phyloP scores from a whole-genome alignment of 345 rosid genomes.

The Anastatica hierochuntica region DNA sequence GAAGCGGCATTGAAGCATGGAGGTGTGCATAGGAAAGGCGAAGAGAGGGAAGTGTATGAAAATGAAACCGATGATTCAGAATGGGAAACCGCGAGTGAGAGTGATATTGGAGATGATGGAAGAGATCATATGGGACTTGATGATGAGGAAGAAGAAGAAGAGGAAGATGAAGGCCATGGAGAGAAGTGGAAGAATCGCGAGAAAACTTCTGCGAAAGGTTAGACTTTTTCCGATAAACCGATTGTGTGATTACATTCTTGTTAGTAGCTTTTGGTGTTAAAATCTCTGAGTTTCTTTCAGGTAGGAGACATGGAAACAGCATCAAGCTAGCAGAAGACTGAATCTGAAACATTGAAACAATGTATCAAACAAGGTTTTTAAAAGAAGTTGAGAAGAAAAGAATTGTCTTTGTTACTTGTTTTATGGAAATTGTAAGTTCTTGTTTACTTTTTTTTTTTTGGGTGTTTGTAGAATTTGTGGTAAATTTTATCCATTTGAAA shows the following conservation, averaged over 20 bases:
- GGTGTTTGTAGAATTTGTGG: not conserved
- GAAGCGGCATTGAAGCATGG: constrained; percentile 93
- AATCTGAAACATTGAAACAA: constrained; percentile 16
- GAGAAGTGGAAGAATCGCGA: constrained; percentile 29
- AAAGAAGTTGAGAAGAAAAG: too few species aligned
- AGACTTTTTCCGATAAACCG: constrained; percentile 1
- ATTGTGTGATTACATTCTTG: not conserved
- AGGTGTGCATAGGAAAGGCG: constrained; percentile 67
- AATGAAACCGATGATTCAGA: constrained; percentile 83
- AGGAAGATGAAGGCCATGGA: constrained; percentile 36
- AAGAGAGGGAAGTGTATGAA: constrained; percentile 52
- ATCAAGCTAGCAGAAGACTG: constrained; percentile 54
- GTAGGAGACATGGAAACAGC: constrained; percentile 45
- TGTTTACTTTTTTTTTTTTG: not conserved
- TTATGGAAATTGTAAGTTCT: constrained; percentile 7
- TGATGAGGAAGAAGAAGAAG: constrained; percentile 55
- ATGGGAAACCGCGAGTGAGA: constrained; percentile 98
- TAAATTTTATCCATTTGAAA: constrained; percentile 10
- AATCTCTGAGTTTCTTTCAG: constrained; percentile 28
- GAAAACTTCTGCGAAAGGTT: constrained; percentile 48
- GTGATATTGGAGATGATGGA: constrained; percentile 84
- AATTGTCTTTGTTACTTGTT: constrained; percentile 7
- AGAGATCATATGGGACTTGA: constrained; percentile 66
- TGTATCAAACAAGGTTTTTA: not conserved
- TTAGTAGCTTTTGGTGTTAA: not conserved